Conservation (phyloP, 495 filamentous ascomycete genomes). For the Haplographium delicatum region DNA sequence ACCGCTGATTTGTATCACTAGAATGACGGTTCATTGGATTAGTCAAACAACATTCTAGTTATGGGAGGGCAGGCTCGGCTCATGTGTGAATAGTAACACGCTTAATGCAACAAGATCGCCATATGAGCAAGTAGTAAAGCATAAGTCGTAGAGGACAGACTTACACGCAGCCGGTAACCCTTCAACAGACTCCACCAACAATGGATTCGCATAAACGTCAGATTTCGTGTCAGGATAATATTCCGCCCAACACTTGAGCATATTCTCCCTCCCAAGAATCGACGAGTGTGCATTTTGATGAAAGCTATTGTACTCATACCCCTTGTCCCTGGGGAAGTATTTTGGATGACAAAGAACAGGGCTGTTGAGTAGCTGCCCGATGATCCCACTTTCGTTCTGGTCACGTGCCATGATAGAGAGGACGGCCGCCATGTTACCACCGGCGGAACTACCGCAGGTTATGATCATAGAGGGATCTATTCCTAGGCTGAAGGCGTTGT, state of each 20-base stretch:
- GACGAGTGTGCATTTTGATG: not conserved
- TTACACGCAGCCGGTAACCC: not conserved
- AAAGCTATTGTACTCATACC: not conserved
- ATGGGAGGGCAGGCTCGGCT: too few relatives aligned
- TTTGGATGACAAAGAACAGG: not conserved
- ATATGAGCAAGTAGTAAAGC: too few relatives aligned
- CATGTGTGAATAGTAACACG: too few relatives aligned
- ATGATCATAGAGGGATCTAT: too few relatives aligned
- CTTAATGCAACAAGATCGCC: too few relatives aligned
- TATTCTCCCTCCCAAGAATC: not conserved
- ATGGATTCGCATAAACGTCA: not conserved
- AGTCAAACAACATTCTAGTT: too few relatives aligned
- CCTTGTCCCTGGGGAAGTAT: not conserved
- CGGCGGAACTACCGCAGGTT: too few relatives aligned
- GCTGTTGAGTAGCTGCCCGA: not conserved
- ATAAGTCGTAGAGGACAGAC: too few relatives aligned
- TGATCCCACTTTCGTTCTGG: not conserved
- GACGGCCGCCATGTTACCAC: too few relatives aligned
- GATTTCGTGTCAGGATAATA: not conserved
- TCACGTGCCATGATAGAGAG: not conserved
- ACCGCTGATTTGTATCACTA: too few relatives aligned
- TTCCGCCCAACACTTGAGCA: not conserved
- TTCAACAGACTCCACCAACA: not conserved
- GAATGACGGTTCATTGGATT: too few relatives aligned
- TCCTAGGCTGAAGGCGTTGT: too few relatives aligned